Evolutionary conservation across 129 eudicot species (phyloP).

Genomic region (Pittosporum tobira): DNA sequence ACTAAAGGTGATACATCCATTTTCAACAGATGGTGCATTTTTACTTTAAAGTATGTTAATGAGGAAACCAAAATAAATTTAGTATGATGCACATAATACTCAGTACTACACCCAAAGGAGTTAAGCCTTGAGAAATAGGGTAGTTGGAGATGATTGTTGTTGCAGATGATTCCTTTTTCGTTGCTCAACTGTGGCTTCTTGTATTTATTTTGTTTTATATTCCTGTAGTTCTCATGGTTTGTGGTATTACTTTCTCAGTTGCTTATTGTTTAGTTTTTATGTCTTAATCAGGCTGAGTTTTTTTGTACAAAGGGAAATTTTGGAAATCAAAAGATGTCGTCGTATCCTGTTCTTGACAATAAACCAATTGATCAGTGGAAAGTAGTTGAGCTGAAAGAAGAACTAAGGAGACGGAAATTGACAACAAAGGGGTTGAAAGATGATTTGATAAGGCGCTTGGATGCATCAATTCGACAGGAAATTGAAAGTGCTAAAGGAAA

Average conservation of each 20-base stretch:
- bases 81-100: too few relatives aligned
- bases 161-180: too few relatives aligned
- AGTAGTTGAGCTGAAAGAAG: constrained; percentile 87
- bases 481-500: constrained; percentile 22
- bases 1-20: too few relatives aligned
- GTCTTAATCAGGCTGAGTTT: constrained; percentile 22
- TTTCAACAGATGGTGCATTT: too few relatives aligned
- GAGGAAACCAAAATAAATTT: too few relatives aligned
- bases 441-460: constrained; percentile 65
- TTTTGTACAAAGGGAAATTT: constrained; percentile 23
- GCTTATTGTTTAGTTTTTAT: neutral
- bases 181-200: neutral
- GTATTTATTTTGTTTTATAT: neutral
- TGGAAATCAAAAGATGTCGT: constrained; percentile 33
- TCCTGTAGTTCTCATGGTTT: neutral
- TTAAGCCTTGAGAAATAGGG: too few relatives aligned
- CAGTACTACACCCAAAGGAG: too few relatives aligned
- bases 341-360: constrained; percentile 57
- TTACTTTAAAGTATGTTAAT: too few relatives aligned
- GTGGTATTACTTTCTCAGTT: neutral
- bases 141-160: too few relatives aligned
- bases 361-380: constrained; percentile 89
- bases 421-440: constrained; percentile 66
- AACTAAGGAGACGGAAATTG: constrained; percentile 70
- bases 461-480: constrained; percentile 60